These are phyloP conservation scores for Cutaneotrichosporon mucoides DNA, from an alignment of 1,284 basidiomycete genomes.

Conservation along the genomic window DNA sequence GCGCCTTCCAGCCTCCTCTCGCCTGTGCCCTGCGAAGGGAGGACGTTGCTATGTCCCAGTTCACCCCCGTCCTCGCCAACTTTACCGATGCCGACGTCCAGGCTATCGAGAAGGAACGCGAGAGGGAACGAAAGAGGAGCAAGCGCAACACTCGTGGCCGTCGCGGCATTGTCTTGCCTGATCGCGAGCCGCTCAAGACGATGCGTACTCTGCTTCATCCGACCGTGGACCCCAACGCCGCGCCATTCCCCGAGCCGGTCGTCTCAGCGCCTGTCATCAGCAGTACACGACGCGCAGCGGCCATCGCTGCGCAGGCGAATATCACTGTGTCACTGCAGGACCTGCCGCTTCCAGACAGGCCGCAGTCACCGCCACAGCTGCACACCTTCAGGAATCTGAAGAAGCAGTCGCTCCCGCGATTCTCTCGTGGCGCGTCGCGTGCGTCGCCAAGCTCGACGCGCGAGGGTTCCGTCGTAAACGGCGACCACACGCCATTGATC, in stretches of 20 bases:
- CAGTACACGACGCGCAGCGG: constrained; percentile 68
- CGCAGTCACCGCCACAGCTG: constrained; percentile 48
- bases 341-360: constrained; percentile 45
- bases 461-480: constrained; percentile 28
- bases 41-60: constrained; percentile 65
- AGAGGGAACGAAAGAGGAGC: constrained; percentile 81
- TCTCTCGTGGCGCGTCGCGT: constrained; percentile 18
- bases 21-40: constrained; percentile 60
- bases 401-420: constrained; percentile 7
- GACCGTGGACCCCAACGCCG: constrained; percentile 34
- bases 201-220: constrained; percentile 71
- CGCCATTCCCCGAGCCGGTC: constrained; percentile 56
- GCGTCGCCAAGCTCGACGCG: constrained; percentile 28
- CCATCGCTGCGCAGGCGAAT: constrained; percentile 65
- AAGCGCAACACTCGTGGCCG: constrained; percentile 79
- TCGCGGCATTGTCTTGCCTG: constrained; percentile 82
- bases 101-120: constrained; percentile 83
- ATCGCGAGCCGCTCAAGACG: constrained; percentile 88
- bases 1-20: constrained; percentile 79
- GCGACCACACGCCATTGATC: constrained; percentile 20
- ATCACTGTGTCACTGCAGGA: constrained; percentile 48
- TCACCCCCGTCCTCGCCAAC: constrained; percentile 83
- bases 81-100: constrained; percentile 86
- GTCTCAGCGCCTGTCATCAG: constrained; percentile 2
- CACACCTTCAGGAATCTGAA: constrained; percentile 18